Conservation (phyloP, 805 yeast species). For the Pichia exigua region DNA sequence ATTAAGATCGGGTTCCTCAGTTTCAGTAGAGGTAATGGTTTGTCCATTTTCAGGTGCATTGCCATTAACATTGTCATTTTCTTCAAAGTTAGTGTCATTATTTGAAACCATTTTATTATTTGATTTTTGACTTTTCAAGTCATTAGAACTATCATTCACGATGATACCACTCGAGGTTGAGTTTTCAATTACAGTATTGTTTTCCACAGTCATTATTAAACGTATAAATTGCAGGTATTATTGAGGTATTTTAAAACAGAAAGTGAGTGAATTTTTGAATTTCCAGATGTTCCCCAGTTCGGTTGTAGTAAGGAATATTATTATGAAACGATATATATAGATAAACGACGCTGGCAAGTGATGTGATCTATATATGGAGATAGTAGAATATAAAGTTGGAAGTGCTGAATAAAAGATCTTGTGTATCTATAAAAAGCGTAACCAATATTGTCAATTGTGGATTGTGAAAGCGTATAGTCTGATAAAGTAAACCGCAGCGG, state of each 20-base stretch:
- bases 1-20: not conserved
- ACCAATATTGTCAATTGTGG: no score
- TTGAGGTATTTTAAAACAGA: not conserved
- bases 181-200: not conserved
- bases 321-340: not conserved
- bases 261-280: not conserved
- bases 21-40: not conserved
- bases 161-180: not conserved
- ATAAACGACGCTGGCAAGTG: no score
- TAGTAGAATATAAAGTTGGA: no score
- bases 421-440: no score
- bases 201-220: slow-evolving; percentile 4
- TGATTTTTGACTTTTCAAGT: not conserved
- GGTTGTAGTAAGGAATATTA: not conserved
- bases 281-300: not conserved
- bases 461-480: no score
- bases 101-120: not conserved
- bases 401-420: no score
- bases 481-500: not conserved
- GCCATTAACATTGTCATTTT: not conserved
- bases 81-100: not conserved
- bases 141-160: not conserved
- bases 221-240: not conserved
- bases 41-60: not conserved
- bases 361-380: not conserved